Base-by-base conservation (phyloP, 257 asterid species). In the Pogostemon cablin region DNA sequence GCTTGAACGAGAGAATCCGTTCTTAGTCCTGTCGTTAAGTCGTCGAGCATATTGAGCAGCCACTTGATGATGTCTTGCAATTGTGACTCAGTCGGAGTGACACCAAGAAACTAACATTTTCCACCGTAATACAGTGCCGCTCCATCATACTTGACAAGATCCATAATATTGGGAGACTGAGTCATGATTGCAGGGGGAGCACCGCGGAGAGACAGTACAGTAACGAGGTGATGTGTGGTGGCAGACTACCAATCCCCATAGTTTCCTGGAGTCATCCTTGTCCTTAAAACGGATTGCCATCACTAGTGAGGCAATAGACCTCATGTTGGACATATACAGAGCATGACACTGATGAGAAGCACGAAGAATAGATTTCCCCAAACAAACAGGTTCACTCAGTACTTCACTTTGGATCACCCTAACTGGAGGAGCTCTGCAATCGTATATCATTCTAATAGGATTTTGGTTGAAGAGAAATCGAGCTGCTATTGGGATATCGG, bases 161-260 rank as follows among this genome's bases (percentile, higher is more conserved):
- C 88, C 86, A 76, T 82, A 43, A 87, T 76, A 72, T 70, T 89
- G 52, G 90, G 96, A 7, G 90, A 80, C 32, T 81, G 88, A n/a
- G 80, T 83, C 44, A 89, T 77, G 10, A 89, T 78, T 2, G 88
- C 83, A 49, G 69, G 65, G 2, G 91, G 92, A 65, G 85, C 79
- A 55, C 84, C 87, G 7, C 86, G 79, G 12, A 87, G 95, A 87
- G 39, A 84, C 87, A 70, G 83, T 78, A 54, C 83, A 80, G 55
- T 74, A 79, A 2, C 87, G 83, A 1, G 90, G 79, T 12, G 87
- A 69, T 2, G 81, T 72, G 58, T 90, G 92, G 82, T 90, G 96
- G 69, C 95, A 90, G 1, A 82, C 92, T 11, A 83, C 85, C 76
- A 87, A 75, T 3, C 95, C 96, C 91, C 95, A 90, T 20, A 90